Evolutionary conservation across 768 basidiomycete species (phyloP).

Genomic region (Podaxis rugospora): DNA sequence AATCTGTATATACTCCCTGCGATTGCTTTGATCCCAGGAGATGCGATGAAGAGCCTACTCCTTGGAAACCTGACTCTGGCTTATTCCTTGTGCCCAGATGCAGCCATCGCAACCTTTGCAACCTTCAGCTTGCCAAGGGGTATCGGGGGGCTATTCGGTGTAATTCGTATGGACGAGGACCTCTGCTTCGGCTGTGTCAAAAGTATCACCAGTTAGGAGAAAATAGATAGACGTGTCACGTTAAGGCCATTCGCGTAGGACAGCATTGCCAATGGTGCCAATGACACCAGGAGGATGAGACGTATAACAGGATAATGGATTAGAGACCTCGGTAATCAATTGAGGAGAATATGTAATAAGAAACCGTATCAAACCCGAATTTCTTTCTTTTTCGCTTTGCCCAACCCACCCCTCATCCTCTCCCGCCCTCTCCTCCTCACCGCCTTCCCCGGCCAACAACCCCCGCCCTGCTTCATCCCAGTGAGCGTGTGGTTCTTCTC

Average conservation of each 20-base stretch:
- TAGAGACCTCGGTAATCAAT: neutral
- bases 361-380: neutral
- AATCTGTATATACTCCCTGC: conserved; percentile 21
- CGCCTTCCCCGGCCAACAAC: neutral
- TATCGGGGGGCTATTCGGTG: conserved; percentile 14
- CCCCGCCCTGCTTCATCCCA: neutral
- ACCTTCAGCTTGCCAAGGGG: conserved; percentile 11
- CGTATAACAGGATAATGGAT: conserved; percentile 20
- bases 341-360: neutral
- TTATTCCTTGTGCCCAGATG: conserved; percentile 25
- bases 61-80: conserved; percentile 19
- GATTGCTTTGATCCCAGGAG: neutral
- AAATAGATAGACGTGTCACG: conserved; percentile 22
- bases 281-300: conserved; percentile 21
- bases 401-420: neutral
- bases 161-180: conserved; percentile 22
- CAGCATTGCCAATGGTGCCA: conserved; percentile 19
- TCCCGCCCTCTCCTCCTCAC: neutral
- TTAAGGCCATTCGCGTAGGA: conserved; percentile 19
- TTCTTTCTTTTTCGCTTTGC: neutral
- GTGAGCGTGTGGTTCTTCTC: neutral
- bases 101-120: conserved; percentile 19
- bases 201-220: conserved; percentile 17
- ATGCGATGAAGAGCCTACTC: conserved; percentile 15
- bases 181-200: conserved; percentile 18